A percentile compares a stretch with the other conserved stretches of the same genome.
Conservation (phyloP, 2,329 filamentous ascomycete species). For the Apiospora aurea region DNA sequence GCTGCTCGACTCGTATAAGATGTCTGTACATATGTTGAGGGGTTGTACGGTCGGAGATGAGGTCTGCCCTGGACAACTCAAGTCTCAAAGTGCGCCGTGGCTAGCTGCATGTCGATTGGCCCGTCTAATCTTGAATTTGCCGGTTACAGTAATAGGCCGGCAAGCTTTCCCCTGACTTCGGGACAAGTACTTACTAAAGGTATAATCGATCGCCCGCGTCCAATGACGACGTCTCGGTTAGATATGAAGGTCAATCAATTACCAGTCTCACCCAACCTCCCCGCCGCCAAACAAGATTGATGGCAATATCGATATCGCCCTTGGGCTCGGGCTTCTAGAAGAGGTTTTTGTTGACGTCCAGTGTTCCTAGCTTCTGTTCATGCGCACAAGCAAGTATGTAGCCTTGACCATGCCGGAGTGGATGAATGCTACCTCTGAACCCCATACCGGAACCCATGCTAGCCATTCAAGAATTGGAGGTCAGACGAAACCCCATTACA, state of each 20-base stretch:
- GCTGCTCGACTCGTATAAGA: slow-evolving; percentile 8
- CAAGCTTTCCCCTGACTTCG: slow-evolving; percentile 1
- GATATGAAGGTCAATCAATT: background rate
- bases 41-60: slow-evolving; percentile 15
- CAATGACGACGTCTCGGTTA: slow-evolving; percentile 20
- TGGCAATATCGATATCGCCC: slow-evolving; percentile 8
- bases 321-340: background rate
- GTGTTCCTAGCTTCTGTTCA: background rate
- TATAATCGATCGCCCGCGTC: background rate
- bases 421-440: background rate
- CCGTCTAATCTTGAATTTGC: slow-evolving; percentile 12
- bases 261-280: background rate
- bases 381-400: background rate
- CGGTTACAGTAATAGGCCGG: slow-evolving; percentile 11
- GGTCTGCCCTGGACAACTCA: background rate
- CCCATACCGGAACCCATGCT: background rate
- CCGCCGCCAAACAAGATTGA: background rate
- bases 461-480: background rate
- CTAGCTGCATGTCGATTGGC: slow-evolving; percentile 5
- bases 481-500: background rate
- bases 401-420: background rate
- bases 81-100: slow-evolving; percentile 5
- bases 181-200: background rate
- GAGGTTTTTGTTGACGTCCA: background rate
- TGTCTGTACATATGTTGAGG: background rate